These are phyloP conservation scores for Colletotrichum trifolii DNA, from an alignment of 2,329 filamentous ascomycete genomes.

Conservation along the genomic window DNA sequence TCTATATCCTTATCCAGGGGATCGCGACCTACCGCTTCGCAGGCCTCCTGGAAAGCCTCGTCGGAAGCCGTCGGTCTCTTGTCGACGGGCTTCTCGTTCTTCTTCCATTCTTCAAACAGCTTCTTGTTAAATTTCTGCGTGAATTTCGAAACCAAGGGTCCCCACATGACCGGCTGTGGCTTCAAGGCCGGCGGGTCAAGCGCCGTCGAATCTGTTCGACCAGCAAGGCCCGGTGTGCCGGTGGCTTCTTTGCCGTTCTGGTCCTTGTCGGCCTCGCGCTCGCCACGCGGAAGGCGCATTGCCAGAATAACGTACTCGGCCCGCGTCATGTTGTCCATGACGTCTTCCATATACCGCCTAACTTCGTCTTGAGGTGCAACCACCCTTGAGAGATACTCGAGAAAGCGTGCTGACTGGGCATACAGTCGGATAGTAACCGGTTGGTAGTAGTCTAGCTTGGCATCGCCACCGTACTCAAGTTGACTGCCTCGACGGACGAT, in stretches of 20 bases:
- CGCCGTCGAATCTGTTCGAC: constrained; percentile 5
- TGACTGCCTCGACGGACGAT: constrained; percentile 78
- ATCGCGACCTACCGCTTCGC: constrained; percentile 27
- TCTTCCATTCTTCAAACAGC: constrained; percentile 35
- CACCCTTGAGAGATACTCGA: constrained; percentile 70
- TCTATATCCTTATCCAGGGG: constrained; percentile 36
- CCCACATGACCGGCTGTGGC: constrained; percentile 35
- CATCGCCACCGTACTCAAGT: constrained; percentile 73
- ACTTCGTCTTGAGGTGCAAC: constrained; percentile 74
- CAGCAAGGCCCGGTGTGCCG: neutral
- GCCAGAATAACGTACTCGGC: constrained; percentile 75
- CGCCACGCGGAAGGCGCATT: constrained; percentile 69
- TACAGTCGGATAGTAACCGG: constrained; percentile 74
- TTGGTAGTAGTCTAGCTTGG: constrained; percentile 78
- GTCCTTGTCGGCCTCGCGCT: constrained; percentile 48
- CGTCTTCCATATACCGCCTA: constrained; percentile 73
- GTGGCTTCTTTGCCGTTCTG: constrained; percentile 28
- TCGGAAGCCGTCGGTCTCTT: constrained; percentile 8
- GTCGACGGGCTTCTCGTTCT: constrained; percentile 23
- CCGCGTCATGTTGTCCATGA: constrained; percentile 76
- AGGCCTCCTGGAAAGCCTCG: constrained; percentile 24
- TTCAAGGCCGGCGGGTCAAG: constrained; percentile 24
- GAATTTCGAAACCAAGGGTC: constrained; percentile 28
- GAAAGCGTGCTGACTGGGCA: constrained; percentile 63
- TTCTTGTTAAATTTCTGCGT: constrained; percentile 35